Base-by-base conservation (phyloP, 2,329 filamentous ascomycete genomes). In the Nigrospora oryzae region DNA sequence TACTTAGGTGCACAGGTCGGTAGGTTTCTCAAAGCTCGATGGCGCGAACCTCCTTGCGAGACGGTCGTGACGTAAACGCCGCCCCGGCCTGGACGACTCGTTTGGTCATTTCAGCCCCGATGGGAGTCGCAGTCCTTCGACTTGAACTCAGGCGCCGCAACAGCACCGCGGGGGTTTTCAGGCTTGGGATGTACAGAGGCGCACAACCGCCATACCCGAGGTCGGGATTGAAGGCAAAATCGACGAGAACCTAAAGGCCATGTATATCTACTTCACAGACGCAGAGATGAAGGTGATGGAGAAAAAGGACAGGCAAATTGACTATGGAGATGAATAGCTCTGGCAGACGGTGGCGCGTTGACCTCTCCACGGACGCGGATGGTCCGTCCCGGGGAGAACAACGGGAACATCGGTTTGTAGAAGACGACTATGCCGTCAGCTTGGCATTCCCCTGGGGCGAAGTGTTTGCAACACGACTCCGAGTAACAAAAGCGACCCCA, bases 161-260 rank as follows among this genome's bases (percentile, higher is more conserved):
- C 69, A 0, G 54, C 63, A 1, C 65, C 72, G 0, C 70, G 74
- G 47, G 60, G 68, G 0, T 59, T 71, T 5, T 23, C 58, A 77
- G 4, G 67, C 63, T 2, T 77, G 74, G 74, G 70, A 68, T 0
- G 56, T 73, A 7, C 62, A 65, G 47, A 57, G 73, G 15, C 70
- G 68, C 11, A 71, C 68, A 3, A 58, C 63, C 36, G 69, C 76
- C 4, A 75, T 77, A 36, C 74, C 73, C 1, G 77, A 76, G 58
- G 71, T 66, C 43, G 63, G 62, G 4, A 67, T 70, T 46, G 60
- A 63, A 42, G 51, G 59, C 36, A 54, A 67, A 33, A 69, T 75
- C 19, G 45, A 55, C 15, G 66, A 75, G 54, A 75, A 77, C 48
- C 58, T 69, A 7, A 62, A 56, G 1, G 70, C 81, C 45, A 67